Base-by-base conservation (phyloP, 2,329 filamentous ascomycete genomes). In the Paraphaeosphaeria minitans region DNA sequence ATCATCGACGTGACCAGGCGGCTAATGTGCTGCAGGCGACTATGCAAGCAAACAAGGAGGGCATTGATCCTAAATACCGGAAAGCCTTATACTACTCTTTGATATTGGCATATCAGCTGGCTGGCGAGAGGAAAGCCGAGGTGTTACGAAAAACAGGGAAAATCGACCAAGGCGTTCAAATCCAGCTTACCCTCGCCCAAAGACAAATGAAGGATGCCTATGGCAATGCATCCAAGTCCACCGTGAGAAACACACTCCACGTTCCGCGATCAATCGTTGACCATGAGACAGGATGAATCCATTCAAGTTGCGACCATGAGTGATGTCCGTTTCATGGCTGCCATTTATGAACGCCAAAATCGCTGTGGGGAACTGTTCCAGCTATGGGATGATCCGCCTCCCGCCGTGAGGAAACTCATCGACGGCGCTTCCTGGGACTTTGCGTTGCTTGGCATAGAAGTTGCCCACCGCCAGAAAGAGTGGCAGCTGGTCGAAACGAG, bases 251-350 rank as follows among this genome's bases (percentile, higher is more conserved):
- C 43, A 12, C 39, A 27, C 35, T 33, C n/a, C 21, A 29, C 21
- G 1, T 12, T 35, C 7, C 14, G 14, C 4, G 6, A 16, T 43
- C 22, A 7, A 13, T 22, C 12, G 35, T 63, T 72, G 29, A 73
- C 56, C 13, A 7, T 9, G 1, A 21, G 42, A 14, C 47, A 75
- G 72, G 66, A 65, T 47, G 67, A 73, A 22, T 55, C 61, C 0
- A 67, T 72, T 48, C 66, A 66, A 47, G 61, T 75, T 22, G 64
- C 70, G 24, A 65, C 68, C 29, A 71, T 74, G 51, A 64, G 70
- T 13, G 73, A 75, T 56, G 54, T 77, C 29, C 70, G 72, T 21
- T 75, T 77, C 51, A 74, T 75, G 70, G 66, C 63, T 8, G 63
- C 69, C 14, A 67, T 76, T 33, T 75, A 69, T 43, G 41, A 58